Evolutionary conservation across 306 rosid genomes (phyloP).

Genomic region (Quercus bicolor): DNA sequence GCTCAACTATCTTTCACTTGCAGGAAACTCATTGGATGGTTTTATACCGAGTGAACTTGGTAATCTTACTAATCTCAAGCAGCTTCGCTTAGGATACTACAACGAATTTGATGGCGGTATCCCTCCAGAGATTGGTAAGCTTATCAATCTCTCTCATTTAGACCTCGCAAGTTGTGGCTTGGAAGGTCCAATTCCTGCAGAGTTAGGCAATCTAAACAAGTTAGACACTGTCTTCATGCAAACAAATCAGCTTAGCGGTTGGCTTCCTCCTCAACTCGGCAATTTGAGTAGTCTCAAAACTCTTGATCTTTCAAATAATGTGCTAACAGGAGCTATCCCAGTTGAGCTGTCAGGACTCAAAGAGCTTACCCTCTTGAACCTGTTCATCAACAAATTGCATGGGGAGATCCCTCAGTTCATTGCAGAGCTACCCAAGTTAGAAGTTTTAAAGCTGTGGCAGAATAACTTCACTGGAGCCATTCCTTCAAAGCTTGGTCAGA

Average conservation of each 20-base stretch:
- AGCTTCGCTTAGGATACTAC: constrained; percentile 72
- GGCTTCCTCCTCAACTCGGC: constrained; percentile 64
- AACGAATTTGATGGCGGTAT: constrained; percentile 76
- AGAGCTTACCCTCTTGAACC: constrained; percentile 61
- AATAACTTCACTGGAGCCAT: constrained; percentile 82
- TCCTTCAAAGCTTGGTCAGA: constrained; percentile 72
- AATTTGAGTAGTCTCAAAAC: constrained; percentile 55
- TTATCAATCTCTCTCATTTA: constrained; percentile 57
- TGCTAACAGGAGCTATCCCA: constrained; percentile 65
- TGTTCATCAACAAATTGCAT: constrained; percentile 78
- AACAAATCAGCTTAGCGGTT: constrained; percentile 68
- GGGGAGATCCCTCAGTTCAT: constrained; percentile 71
- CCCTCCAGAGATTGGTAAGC: constrained; percentile 55
- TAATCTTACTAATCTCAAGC: constrained; percentile 47
- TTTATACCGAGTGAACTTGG: constrained; percentile 69
- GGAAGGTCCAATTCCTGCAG: constrained; percentile 70
- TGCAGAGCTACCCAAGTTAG: constrained; percentile 66
- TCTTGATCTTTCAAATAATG: constrained; percentile 85
- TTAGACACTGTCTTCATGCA: constrained; percentile 81
- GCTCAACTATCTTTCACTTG: constrained; percentile 60
- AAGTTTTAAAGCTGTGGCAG: constrained; percentile 71
- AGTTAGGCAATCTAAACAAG: constrained; percentile 59
- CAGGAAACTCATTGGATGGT: constrained; percentile 83
- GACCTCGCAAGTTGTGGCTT: constrained; percentile 81
- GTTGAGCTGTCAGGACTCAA: constrained; percentile 58